Evolutionary conservation across 2,329 filamentous ascomycete species (phyloP).

Genomic region (Pseudocercospora cruenta): DNA sequence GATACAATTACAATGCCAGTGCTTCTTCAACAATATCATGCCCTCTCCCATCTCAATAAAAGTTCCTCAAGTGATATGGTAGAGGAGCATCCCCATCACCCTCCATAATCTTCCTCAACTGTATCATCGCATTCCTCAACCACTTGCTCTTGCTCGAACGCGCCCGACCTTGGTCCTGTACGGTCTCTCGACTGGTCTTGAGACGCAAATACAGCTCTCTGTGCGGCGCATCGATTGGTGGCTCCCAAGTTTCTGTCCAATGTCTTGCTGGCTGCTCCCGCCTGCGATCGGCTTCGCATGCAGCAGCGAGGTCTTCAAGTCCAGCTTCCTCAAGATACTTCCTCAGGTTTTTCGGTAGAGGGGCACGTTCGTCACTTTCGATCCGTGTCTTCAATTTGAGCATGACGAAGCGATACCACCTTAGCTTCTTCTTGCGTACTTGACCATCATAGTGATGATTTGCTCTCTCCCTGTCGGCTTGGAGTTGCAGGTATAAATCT

Average conservation of each 20-base stretch:
- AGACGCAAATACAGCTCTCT: background rate
- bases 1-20: background rate
- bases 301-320: too few relatives aligned
- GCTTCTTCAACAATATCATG: background rate
- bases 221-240: too few relatives aligned
- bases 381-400: too few relatives aligned
- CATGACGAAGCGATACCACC: too few relatives aligned
- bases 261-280: too few relatives aligned
- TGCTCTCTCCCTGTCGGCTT: background rate
- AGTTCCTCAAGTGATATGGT: background rate
- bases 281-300: too few relatives aligned
- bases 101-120: background rate
- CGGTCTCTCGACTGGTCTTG: background rate
- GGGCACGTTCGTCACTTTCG: too few relatives aligned
- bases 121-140: background rate
- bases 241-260: too few relatives aligned
- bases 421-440: too few relatives aligned
- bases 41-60: background rate
- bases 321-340: too few relatives aligned
- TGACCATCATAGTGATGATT: background rate
- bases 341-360: too few relatives aligned
- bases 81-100: background rate
- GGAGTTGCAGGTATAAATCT: background rate
- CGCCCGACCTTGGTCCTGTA: background rate
- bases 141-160: background rate